A percentile compares a stretch with the other conserved stretches of the same genome.
phyloP scores from a whole-genome alignment of 1,284 basidiomycete species.

The Ustilago curta region DNA sequence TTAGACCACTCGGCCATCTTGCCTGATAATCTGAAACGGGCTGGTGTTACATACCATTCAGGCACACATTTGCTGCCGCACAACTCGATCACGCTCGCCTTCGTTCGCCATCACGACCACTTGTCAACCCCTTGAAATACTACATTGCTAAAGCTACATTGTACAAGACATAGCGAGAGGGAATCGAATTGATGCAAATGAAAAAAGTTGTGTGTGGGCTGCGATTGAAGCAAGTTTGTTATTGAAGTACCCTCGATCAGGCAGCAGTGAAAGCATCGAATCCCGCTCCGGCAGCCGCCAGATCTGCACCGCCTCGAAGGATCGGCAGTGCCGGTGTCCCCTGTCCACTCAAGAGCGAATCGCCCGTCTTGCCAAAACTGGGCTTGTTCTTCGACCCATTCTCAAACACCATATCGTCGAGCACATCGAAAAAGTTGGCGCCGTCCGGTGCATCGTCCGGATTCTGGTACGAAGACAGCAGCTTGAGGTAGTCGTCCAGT shows the following conservation, averaged over 20 bases:
- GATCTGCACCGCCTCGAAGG: slow-evolving; percentile 16
- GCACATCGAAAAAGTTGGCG: slow-evolving; percentile 39
- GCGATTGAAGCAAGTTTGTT: too few species aligned
- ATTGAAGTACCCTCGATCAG: background rate
- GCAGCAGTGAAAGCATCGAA: slow-evolving; percentile 32
- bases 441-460: slow-evolving; percentile 43
- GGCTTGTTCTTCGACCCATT: slow-evolving; percentile 27
- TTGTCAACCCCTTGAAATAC: too few species aligned
- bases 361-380: slow-evolving; percentile 8
- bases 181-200: too few species aligned
- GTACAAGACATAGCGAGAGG: too few species aligned
- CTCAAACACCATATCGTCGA: slow-evolving; percentile 46
- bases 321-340: slow-evolving; percentile 12
- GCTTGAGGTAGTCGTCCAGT: slow-evolving; percentile 41
- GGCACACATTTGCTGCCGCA: too few species aligned
- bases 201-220: too few species aligned
- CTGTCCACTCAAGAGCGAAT: slow-evolving; percentile 3
- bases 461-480: slow-evolving; percentile 49
- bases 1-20: slow-evolving; percentile 69
- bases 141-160: too few species aligned
- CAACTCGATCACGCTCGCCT: too few species aligned
- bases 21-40: slow-evolving; percentile 15
- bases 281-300: slow-evolving; percentile 37
- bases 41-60: too few species aligned
- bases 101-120: too few species aligned